These are phyloP conservation scores for Lasiodiplodia theobromae DNA, from an alignment of 2,329 filamentous ascomycete genomes.

Conservation along the genomic window DNA sequence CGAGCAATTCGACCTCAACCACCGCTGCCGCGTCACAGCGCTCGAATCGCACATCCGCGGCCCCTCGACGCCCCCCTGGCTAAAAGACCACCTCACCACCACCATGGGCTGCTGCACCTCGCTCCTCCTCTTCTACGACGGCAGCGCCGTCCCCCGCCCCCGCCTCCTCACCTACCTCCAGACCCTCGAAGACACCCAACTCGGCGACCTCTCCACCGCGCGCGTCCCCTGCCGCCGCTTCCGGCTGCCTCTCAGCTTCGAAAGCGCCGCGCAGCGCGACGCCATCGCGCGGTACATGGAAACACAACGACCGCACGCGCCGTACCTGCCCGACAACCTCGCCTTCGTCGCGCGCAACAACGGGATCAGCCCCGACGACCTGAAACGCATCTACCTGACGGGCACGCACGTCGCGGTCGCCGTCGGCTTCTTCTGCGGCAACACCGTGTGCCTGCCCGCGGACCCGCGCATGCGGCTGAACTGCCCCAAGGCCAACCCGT, in stretches of 20 bases:
- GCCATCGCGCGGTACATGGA: slow-evolving; percentile 67
- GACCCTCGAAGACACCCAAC: slow-evolving; percentile 46
- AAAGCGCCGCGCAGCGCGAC: slow-evolving; percentile 53
- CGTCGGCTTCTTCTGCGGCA: slow-evolving; percentile 64
- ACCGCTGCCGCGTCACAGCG: slow-evolving; percentile 62
- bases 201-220: slow-evolving; percentile 50
- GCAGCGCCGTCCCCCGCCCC: slow-evolving; percentile 44
- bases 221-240: slow-evolving; percentile 53
- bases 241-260: slow-evolving; percentile 53
- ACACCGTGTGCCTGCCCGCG: slow-evolving; percentile 60
- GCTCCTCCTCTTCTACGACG: slow-evolving; percentile 53
- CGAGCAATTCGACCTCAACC: slow-evolving; percentile 63
- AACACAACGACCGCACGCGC: slow-evolving; percentile 66
- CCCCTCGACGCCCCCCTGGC: slow-evolving; percentile 45
- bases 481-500: slow-evolving; percentile 65
- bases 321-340: slow-evolving; percentile 69
- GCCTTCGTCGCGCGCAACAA: slow-evolving; percentile 65
- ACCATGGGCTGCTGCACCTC: slow-evolving; percentile 60
- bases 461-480: slow-evolving; percentile 62
- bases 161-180: slow-evolving; percentile 49
- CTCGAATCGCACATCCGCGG: slow-evolving; percentile 51
- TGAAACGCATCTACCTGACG: slow-evolving; percentile 60
- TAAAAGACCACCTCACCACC: slow-evolving; percentile 54
- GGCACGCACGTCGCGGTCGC: slow-evolving; percentile 60
- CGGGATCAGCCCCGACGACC: slow-evolving; percentile 57